These are phyloP conservation scores for Leccinellum rugosiceps DNA, from an alignment of 768 basidiomycete species.

Conservation along the genomic window DNA sequence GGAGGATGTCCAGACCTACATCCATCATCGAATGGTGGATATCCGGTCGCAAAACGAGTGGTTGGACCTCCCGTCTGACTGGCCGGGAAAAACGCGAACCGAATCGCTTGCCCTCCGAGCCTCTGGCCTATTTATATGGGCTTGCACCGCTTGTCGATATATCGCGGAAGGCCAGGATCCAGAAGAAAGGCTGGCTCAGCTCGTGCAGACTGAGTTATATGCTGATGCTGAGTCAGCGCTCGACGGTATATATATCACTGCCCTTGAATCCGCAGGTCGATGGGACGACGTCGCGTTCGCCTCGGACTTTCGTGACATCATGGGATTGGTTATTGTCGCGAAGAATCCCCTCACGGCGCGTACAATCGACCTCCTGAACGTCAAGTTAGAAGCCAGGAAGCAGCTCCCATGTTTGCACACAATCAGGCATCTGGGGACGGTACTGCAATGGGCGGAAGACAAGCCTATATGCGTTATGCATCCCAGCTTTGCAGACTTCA, in stretches of 20 bases:
- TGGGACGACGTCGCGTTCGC: slow-evolving; percentile 31
- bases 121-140: slow-evolving; percentile 34
- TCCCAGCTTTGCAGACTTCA: slow-evolving; percentile 34
- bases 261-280: slow-evolving; percentile 28
- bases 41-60: slow-evolving; percentile 28
- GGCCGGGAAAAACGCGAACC: slow-evolving; percentile 24
- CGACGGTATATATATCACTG: slow-evolving; percentile 30
- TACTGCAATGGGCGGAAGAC: slow-evolving; percentile 27
- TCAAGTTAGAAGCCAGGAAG: slow-evolving; percentile 5
- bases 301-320: slow-evolving; percentile 30
- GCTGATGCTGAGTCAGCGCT: slow-evolving; percentile 27
- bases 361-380: slow-evolving; percentile 28
- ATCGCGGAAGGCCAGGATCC: slow-evolving; percentile 31
- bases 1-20: slow-evolving; percentile 24
- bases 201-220: slow-evolving; percentile 19
- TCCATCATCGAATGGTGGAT: slow-evolving; percentile 24
- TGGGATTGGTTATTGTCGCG: slow-evolving; percentile 32
- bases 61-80: slow-evolving; percentile 26
- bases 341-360: slow-evolving; percentile 24
- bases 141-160: slow-evolving; percentile 32
- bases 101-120: slow-evolving; percentile 25
- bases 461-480: slow-evolving; percentile 32
- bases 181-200: slow-evolving; percentile 26
- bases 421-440: slow-evolving; percentile 23
- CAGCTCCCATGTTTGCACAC: slow-evolving; percentile 30